Percentiles rank a stretch among this genome's conserved stretches.
phyloP scores from a whole-genome alignment of 257 asterid species.

The Primulina tabacum region DNA sequence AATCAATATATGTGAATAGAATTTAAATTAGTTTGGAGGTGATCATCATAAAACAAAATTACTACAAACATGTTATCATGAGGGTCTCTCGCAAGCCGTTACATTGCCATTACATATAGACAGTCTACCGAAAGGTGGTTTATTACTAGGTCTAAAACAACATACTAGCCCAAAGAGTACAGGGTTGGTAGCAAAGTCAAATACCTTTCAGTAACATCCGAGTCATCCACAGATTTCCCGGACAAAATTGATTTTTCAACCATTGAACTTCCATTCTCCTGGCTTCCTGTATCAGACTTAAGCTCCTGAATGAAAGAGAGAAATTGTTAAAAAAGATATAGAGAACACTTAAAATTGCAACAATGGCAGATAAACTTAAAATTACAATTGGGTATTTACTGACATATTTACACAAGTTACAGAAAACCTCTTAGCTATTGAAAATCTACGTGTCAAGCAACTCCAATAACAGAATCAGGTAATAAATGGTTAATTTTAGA shows the following conservation, averaged over 20 bases:
- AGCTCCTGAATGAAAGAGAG: conserved; percentile 40
- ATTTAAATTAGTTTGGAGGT: neutral
- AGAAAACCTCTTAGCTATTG: conserved; percentile 7
- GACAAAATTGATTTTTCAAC: conserved; percentile 50
- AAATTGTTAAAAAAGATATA: neutral
- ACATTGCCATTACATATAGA: neutral
- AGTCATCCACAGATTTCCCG: conserved; percentile 42
- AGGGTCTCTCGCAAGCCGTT: neutral
- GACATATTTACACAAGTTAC: conserved; percentile 6
- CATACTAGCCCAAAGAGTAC: neutral
- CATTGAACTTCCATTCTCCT: conserved; percentile 45
- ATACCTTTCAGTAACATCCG: conserved; percentile 56
- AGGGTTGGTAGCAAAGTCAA: neutral
- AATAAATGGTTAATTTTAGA: neutral
- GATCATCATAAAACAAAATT: neutral
- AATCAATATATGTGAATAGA: neutral
- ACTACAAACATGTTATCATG: neutral
- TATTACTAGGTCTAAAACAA: neutral
- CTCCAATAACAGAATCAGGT: neutral
- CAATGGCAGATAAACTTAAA: neutral
- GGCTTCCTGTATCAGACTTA: conserved; percentile 38
- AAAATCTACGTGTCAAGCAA: neutral
- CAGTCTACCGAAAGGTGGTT: neutral
- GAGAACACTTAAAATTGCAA: conserved; percentile 12
- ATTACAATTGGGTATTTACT: conserved; percentile 7